Evolutionary conservation across 768 basidiomycete species (phyloP).

Genomic region (Mycena haematopus): DNA sequence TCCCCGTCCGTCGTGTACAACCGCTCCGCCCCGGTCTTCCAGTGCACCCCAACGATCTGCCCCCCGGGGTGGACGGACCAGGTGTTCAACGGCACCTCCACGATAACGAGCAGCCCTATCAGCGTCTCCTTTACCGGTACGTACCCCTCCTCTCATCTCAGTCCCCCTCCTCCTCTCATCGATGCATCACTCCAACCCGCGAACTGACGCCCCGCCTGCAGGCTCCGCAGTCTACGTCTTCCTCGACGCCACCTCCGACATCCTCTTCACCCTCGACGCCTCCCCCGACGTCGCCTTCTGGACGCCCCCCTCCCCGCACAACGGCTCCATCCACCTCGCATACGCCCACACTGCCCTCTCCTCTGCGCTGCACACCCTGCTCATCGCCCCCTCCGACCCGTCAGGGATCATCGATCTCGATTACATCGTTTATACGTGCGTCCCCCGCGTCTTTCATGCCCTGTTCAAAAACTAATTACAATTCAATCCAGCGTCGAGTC

Average conservation of each 20-base stretch:
- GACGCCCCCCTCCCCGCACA: too few relatives aligned
- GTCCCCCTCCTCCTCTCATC: neutral
- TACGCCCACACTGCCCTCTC: constrained; percentile 13
- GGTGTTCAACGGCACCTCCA: constrained; percentile 17
- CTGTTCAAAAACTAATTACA: neutral
- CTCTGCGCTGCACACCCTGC: neutral
- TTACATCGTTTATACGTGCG: constrained; percentile 15
- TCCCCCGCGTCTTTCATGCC: too few relatives aligned
- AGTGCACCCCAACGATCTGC: constrained; percentile 2
- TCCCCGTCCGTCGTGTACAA: neutral
- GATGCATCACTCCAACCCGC: too few relatives aligned
- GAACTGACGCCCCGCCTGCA: neutral
- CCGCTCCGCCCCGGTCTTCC: neutral
- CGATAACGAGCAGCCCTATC: constrained; percentile 5
- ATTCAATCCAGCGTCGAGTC: neutral
- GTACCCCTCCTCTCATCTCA: too few relatives aligned
- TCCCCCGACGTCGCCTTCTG: constrained; percentile 1
- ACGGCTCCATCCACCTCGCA: neutral
- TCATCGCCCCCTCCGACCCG: constrained; percentile 8
- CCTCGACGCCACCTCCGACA: neutral
- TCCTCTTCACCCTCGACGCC: constrained; percentile 12
- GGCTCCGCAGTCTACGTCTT: constrained; percentile 12
- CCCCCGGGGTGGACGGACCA: neutral
- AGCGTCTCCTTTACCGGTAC: constrained; percentile 20
- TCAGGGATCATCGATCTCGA: constrained; percentile 6